Conservation (phyloP, 139 green algal genomes). For the Chlorella sp. region DNA sequence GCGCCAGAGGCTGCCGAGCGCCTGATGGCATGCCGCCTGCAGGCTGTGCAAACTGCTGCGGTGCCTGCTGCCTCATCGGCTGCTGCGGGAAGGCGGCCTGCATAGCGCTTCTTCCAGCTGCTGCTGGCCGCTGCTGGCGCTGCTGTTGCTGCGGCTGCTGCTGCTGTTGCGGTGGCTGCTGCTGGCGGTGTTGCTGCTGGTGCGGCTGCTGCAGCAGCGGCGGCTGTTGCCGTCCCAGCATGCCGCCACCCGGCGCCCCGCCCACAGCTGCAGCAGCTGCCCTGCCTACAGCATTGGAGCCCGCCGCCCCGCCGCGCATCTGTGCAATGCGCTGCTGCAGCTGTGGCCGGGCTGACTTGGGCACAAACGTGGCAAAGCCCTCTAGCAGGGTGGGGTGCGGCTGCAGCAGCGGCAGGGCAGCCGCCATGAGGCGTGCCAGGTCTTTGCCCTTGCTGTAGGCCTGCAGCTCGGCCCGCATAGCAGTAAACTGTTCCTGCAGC, state of each 20-base stretch:
- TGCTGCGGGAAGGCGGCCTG: not conserved
- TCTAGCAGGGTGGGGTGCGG: conserved; percentile 52
- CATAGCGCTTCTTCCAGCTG: too few relatives aligned
- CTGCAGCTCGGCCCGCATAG: not conserved
- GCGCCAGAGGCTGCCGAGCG: not conserved
- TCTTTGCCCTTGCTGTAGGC: conserved; percentile 42
- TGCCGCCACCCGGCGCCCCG: not conserved
- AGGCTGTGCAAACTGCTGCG: too few relatives aligned
- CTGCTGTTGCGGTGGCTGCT: not conserved
- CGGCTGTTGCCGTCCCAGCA: not conserved
- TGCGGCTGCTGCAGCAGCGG: conserved; percentile 11
- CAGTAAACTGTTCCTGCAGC: not conserved
- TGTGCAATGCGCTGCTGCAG: not conserved
- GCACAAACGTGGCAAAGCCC: conserved; percentile 66
- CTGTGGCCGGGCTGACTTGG: conserved; percentile 32
- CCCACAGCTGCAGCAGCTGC: conserved; percentile 3
- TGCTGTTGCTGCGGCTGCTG: not conserved
- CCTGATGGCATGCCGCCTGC: too few relatives aligned
- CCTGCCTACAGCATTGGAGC: not conserved
- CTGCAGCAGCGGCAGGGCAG: conserved; percentile 59
- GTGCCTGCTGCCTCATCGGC: not conserved
- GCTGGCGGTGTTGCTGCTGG: not conserved
- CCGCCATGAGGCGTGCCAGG: conserved; percentile 52
- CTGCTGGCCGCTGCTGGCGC: not conserved
- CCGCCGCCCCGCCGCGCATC: not conserved